A percentile compares a stretch with the other conserved stretches of the same genome.
Conservation (phyloP, 495 filamentous ascomycete species). For the Physcia stellaris region DNA sequence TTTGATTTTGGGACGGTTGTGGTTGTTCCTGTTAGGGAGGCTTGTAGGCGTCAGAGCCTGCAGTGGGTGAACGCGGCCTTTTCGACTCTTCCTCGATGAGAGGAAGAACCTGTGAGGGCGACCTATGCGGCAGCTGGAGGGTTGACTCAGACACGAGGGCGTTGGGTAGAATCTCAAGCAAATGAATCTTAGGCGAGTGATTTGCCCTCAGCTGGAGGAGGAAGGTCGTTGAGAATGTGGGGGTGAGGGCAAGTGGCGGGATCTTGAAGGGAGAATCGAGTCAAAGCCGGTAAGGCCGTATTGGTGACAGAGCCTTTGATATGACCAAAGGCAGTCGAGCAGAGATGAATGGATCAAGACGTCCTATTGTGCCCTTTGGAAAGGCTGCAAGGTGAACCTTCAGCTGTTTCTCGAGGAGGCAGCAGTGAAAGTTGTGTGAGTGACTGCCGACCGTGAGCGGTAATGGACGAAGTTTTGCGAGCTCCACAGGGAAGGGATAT, state of each 20-base stretch:
- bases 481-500: too few species aligned
- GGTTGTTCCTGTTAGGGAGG: slow-evolving; percentile 59
- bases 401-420: too few species aligned
- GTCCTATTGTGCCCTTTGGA: neutral
- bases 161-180: slow-evolving; percentile 45
- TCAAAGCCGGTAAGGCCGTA: slow-evolving; percentile 61
- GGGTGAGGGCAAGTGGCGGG: slow-evolving; percentile 43
- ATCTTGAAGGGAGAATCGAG: slow-evolving; percentile 65
- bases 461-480: too few species aligned
- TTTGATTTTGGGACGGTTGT: slow-evolving; percentile 17
- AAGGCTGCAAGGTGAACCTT: neutral
- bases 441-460: too few species aligned
- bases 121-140: slow-evolving; percentile 98
- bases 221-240: slow-evolving; percentile 52
- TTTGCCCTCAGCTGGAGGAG: slow-evolving; percentile 58
- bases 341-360: slow-evolving; percentile 4
- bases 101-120: slow-evolving; percentile 91
- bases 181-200: slow-evolving; percentile 22
- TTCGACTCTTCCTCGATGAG: slow-evolving; percentile 87
- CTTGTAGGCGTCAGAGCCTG: slow-evolving; percentile 75
- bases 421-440: too few species aligned
- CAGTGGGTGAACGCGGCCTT: slow-evolving; percentile 71
- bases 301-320: slow-evolving; percentile 51
- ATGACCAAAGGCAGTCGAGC: slow-evolving; percentile 58
- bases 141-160: slow-evolving; percentile 39